Evolutionary conservation across 345 rosid species (phyloP).

Genomic region (Litchi chinensis): DNA sequence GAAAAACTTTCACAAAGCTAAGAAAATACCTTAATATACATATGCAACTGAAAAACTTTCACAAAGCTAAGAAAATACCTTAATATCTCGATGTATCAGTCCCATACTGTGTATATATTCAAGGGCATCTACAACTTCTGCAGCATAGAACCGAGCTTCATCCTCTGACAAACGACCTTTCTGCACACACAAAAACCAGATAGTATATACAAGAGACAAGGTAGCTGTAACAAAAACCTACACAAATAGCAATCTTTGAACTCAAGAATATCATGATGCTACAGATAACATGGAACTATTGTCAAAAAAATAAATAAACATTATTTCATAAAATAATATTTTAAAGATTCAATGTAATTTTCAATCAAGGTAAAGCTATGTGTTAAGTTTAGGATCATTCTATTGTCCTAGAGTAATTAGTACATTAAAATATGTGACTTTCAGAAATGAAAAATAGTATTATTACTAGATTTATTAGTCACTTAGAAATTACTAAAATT

Average conservation of each 20-base stretch:
- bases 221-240: slow-evolving; percentile 6
- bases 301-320: background rate
- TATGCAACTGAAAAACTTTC: background rate
- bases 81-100: slow-evolving; percentile 95
- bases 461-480: background rate
- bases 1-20: slow-evolving; percentile 1
- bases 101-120: slow-evolving; percentile 93
- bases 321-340: background rate
- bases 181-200: slow-evolving; percentile 42
- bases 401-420: background rate
- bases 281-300: background rate
- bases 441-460: background rate
- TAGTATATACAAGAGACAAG: slow-evolving; percentile 9
- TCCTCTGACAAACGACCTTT: slow-evolving; percentile 79
- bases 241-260: slow-evolving; percentile 5
- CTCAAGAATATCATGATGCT: background rate
- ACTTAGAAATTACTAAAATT: background rate
- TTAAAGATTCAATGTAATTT: background rate
- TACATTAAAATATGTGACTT: background rate
- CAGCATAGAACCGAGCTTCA: slow-evolving; percentile 90
- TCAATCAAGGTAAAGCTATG: slow-evolving; percentile 1
- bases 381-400: background rate
- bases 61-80: slow-evolving; percentile 50
- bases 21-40: slow-evolving; percentile 71
- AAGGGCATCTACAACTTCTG: slow-evolving; percentile 94